These are phyloP conservation scores for Sugiyamaella grinbergsii DNA, from an alignment of 1,139 yeast genomes.

Conservation along the genomic window DNA sequence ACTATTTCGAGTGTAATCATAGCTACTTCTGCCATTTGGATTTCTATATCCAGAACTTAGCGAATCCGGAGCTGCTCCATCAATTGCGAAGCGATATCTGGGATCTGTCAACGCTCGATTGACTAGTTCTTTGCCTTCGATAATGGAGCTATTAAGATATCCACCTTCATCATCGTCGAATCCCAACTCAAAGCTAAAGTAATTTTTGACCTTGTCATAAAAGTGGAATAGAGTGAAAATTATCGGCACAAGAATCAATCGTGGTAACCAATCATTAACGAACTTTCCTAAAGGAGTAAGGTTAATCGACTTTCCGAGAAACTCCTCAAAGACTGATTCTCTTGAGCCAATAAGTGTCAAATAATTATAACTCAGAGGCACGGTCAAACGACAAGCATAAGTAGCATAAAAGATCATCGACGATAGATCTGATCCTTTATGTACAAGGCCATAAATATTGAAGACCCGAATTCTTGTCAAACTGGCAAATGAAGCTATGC, in stretches of 20 bases:
- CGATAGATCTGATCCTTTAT: conserved; percentile 67
- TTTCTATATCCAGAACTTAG: not conserved
- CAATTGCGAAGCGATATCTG: conserved; percentile 33
- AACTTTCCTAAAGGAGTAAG: conserved; percentile 72
- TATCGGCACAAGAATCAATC: conserved; percentile 70
- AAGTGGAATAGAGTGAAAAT: conserved; percentile 63
- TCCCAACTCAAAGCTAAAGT: conserved; percentile 56
- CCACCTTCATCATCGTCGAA: conserved; percentile 47
- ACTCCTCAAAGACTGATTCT: conserved; percentile 50
- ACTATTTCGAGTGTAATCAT: not conserved
- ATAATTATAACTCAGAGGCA: conserved; percentile 80
- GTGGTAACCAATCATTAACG: conserved; percentile 73
- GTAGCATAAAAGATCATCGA: conserved; percentile 77
- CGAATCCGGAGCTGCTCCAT: conserved; percentile 16
- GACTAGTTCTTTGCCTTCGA: conserved; percentile 46
- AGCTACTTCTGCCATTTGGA: not conserved
- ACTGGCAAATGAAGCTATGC: conserved; percentile 63
- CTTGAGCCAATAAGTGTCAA: conserved; percentile 61
- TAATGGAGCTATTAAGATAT: conserved; percentile 30
- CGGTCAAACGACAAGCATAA: conserved; percentile 78
- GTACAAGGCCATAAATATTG: conserved; percentile 74
- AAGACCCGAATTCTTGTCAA: conserved; percentile 69
- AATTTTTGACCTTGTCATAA: conserved; percentile 63
- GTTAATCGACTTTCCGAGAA: conserved; percentile 75
- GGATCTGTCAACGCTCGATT: conserved; percentile 40